These are phyloP conservation scores for Leishmania mexicana DNA, from an alignment of 208 protist species.

Conservation along the genomic window DNA sequence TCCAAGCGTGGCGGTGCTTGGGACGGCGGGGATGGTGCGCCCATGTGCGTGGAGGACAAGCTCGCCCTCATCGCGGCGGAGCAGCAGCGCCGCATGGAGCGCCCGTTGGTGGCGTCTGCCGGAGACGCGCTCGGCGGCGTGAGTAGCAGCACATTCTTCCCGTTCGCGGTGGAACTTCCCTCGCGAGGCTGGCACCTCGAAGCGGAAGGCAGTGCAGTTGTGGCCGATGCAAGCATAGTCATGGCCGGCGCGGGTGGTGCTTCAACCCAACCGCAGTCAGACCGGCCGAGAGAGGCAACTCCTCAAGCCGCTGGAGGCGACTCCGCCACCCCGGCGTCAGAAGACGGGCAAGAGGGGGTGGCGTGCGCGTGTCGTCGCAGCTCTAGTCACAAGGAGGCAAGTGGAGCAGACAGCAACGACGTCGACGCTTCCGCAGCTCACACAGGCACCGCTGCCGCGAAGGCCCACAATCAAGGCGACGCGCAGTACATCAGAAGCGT, in stretches of 20 bases:
- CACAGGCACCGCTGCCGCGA: background rate
- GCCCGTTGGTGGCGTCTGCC: conserved; percentile 20
- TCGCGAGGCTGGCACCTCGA: conserved; percentile 63
- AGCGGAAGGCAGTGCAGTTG: conserved; percentile 3
- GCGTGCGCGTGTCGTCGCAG: background rate
- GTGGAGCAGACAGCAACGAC: background rate
- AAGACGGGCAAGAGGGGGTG: background rate
- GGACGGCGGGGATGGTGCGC: background rate
- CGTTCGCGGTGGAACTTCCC: conserved; percentile 76
- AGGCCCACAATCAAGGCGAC: background rate
- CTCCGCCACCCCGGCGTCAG: background rate
- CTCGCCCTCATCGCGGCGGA: conserved; percentile 6
- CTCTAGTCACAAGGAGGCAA: background rate
- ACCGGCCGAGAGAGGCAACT: background rate
- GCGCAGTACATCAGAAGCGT: conserved; percentile 33
- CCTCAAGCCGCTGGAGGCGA: background rate
- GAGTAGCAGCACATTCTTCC: conserved; percentile 44
- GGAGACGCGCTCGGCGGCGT: conserved; percentile 28
- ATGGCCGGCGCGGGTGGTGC: background rate
- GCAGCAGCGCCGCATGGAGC: conserved; percentile 24
- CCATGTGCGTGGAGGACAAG: conserved; percentile 8
- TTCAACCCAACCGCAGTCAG: background rate
- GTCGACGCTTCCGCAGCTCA: background rate
- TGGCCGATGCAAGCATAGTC: conserved; percentile 9
- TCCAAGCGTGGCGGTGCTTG: background rate